phyloP scores from a whole-genome alignment of 2,329 filamentous ascomycete genomes.

The Chaetothyriales sp. region DNA sequence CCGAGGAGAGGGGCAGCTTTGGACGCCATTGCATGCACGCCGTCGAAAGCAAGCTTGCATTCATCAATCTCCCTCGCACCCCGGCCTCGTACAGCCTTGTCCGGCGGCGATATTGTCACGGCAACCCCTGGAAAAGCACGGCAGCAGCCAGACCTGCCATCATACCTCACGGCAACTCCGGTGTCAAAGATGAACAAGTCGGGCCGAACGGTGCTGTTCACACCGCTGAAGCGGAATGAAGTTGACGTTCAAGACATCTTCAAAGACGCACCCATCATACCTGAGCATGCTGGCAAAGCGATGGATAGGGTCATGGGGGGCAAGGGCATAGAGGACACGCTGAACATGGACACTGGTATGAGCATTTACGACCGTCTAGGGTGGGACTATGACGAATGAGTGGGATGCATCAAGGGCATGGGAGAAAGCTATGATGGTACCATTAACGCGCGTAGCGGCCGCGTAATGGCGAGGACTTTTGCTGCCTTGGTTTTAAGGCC shows the following conservation, averaged over 20 bases:
- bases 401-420: neutral
- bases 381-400: conserved; percentile 26
- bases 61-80: too few relatives aligned
- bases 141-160: conserved; percentile 2
- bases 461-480: too few relatives aligned
- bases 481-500: too few relatives aligned
- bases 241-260: conserved; percentile 13
- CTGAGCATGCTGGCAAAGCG: conserved; percentile 12
- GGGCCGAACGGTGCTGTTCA: conserved; percentile 13
- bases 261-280: conserved; percentile 22
- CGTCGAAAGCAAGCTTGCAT: conserved; percentile 21
- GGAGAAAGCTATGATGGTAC: too few relatives aligned
- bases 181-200: conserved; percentile 8
- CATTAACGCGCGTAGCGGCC: too few relatives aligned
- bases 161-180: neutral
- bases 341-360: conserved; percentile 3
- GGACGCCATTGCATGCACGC: conserved; percentile 27
- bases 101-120: conserved; percentile 1
- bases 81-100: neutral
- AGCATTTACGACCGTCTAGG: conserved; percentile 32
- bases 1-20: conserved; percentile 13
- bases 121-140: conserved; percentile 6
- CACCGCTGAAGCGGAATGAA: conserved; percentile 13
- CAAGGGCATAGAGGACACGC: conserved; percentile 9
- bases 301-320: conserved; percentile 19